A percentile compares a stretch with the other conserved stretches of the same genome.
Evolutionary conservation across 2,329 filamentous ascomycete genomes (phyloP).

Genomic region (Trematosphaeria pertusa): DNA sequence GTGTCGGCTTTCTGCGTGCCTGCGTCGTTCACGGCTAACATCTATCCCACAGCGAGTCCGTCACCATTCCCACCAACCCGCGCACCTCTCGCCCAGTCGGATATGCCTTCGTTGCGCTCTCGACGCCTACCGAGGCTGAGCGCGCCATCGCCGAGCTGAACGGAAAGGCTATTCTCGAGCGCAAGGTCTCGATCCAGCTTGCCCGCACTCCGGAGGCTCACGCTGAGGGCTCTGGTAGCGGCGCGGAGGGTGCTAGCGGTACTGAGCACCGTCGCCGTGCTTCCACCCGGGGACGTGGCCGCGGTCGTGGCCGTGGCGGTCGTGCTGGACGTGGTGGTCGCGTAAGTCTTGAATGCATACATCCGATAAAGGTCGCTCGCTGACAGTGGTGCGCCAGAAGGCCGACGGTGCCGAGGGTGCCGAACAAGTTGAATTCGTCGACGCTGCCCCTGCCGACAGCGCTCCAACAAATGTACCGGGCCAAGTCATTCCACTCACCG

Average conservation of each 20-base stretch:
- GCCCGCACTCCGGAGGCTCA: constrained; percentile 94
- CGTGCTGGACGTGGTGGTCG: constrained; percentile 69
- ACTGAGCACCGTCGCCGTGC: constrained; percentile 67
- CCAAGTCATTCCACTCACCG: constrained; percentile 58
- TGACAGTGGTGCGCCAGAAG: constrained; percentile 36
- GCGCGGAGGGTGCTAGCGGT: constrained; percentile 73
- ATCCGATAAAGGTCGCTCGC: too few relatives aligned
- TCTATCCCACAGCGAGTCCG: constrained; percentile 77
- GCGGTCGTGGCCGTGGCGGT: constrained; percentile 67
- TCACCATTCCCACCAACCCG: constrained; percentile 99
- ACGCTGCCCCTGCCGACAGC: constrained; percentile 52
- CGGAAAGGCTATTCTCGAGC: constrained; percentile 96
- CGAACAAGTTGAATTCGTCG: constrained; percentile 54
- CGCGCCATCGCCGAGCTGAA: constrained; percentile 95
- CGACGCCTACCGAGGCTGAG: constrained; percentile 91
- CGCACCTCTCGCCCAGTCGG: constrained; percentile 98
- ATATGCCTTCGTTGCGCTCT: constrained; percentile 98
- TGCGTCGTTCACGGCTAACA: constrained; percentile 16
- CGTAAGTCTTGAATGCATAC: constrained; percentile 64
- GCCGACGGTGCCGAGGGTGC: constrained; percentile 54
- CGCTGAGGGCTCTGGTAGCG: constrained; percentile 75
- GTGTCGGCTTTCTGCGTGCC: constrained; percentile 52
- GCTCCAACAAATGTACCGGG: constrained; percentile 59
- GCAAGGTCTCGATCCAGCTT: constrained; percentile 98
- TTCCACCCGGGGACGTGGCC: constrained; percentile 62